These are phyloP conservation scores for Penicillium robsamsonii DNA, from an alignment of 495 filamentous ascomycete species.

Conservation along the genomic window DNA sequence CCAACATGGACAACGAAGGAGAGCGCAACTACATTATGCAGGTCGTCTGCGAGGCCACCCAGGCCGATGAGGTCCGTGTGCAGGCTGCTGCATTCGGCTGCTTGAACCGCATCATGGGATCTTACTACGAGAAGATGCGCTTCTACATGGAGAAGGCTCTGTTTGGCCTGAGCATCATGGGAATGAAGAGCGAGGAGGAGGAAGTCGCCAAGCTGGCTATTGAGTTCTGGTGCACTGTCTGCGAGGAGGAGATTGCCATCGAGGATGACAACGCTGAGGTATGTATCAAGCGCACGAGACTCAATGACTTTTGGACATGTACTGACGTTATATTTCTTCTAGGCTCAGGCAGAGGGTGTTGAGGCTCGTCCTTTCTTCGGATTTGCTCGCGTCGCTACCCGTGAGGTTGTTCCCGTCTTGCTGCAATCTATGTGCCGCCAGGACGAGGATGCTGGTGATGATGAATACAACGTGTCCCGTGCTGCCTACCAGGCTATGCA, in stretches of 20 bases:
- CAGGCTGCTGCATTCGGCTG: conserved; percentile 96
- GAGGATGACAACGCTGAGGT: conserved; percentile 94
- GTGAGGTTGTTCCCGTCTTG: conserved; percentile 89
- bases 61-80: conserved; percentile 82
- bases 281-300: conserved; percentile 21
- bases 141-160: conserved; percentile 99
- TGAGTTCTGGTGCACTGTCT: conserved; percentile 99
- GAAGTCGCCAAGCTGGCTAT: conserved; percentile 97
- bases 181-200: conserved; percentile 97
- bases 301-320: not conserved
- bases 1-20: conserved; percentile 98
- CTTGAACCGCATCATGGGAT: conserved; percentile 93
- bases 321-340: conserved; percentile 12
- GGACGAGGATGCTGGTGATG: conserved; percentile 93
- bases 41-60: conserved; percentile 97
- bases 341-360: conserved; percentile 65
- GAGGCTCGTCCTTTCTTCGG: conserved; percentile 87
- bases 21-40: conserved; percentile 99
- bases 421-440: conserved; percentile 88
- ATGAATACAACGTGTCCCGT: conserved; percentile 95
- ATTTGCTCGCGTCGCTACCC: conserved; percentile 84
- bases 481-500: conserved; percentile 96
- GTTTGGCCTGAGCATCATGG: conserved; percentile 96
- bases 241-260: conserved; percentile 95
- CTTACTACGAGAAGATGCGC: conserved; percentile 99